A percentile compares a stretch with the other conserved stretches of the same genome.
Conservation (phyloP, 805 yeast species). For the Yamadazyma scolyti region DNA sequence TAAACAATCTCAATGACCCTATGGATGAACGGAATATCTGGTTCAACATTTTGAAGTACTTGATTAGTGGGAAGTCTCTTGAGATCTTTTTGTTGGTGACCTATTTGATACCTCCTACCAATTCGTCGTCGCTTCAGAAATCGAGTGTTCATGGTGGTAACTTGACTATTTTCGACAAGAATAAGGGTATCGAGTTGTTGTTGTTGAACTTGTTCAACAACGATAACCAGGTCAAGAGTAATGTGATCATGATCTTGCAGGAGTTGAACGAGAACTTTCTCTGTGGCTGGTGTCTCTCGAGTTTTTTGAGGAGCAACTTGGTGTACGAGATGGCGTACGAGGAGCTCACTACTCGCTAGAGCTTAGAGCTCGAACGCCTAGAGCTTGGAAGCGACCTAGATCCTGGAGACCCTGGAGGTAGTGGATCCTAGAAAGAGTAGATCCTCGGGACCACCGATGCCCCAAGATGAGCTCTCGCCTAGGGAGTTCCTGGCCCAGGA, state of each 20-base stretch:
- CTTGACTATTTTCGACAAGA: constrained; percentile 40
- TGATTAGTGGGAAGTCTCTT: constrained; percentile 38
- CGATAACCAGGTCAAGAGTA: constrained; percentile 37
- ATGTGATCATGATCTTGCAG: constrained; percentile 38
- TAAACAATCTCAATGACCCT: constrained; percentile 17
- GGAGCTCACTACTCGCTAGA: constrained; percentile 22
- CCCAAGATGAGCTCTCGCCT: no score
- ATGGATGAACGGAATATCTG: constrained; percentile 31
- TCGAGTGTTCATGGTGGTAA: constrained; percentile 37
- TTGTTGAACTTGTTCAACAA: constrained; percentile 38
- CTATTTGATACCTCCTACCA: constrained; percentile 39
- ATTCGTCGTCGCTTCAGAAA: constrained; percentile 35
- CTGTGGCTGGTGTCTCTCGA: constrained; percentile 43
- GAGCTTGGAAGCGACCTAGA: no score
- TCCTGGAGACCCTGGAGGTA: no score
- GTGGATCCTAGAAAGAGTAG: no score
- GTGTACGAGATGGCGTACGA: constrained; percentile 39
- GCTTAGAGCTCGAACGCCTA: no score
- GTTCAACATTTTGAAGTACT: constrained; percentile 39
- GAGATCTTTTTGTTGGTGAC: constrained; percentile 38
- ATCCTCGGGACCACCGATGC: no score
- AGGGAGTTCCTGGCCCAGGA: no score
- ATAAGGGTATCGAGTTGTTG: constrained; percentile 41
- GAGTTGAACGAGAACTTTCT: constrained; percentile 41
- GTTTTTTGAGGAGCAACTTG: constrained; percentile 32